phyloP scores from a whole-genome alignment of 192 early-diverging fungal genomes.

The Umbelopsis ramanniana region DNA sequence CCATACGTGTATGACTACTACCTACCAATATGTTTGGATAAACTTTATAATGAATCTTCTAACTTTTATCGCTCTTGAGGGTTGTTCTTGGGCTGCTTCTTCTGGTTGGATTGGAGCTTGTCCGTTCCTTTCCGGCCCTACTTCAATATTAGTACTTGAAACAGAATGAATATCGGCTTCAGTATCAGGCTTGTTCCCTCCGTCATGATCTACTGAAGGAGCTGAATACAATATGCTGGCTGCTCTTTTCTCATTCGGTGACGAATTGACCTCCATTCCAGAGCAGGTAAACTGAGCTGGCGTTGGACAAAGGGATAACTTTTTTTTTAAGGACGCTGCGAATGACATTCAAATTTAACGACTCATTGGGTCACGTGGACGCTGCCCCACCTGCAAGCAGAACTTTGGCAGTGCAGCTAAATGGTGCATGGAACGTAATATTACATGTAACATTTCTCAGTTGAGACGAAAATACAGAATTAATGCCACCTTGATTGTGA shows the following conservation, averaged over 20 bases:
- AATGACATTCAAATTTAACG: too few relatives aligned
- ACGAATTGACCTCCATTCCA: not conserved
- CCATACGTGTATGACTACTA: not conserved
- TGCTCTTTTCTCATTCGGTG: not conserved
- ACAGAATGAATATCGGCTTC: not conserved
- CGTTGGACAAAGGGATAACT: not conserved
- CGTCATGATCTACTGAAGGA: not conserved
- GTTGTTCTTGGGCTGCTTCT: not conserved
- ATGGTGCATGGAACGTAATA: too few relatives aligned
- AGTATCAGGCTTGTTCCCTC: not conserved
- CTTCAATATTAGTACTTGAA: not conserved
- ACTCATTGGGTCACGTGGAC: too few relatives aligned
- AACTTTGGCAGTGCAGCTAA: too few relatives aligned
- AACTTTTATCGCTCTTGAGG: not conserved
- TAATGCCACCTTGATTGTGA: too few relatives aligned
- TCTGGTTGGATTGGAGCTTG: not conserved
- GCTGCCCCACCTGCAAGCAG: too few relatives aligned
- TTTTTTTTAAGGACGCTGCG: too few relatives aligned
- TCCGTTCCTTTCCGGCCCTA: not conserved
- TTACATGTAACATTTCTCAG: too few relatives aligned
- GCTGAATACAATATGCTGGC: not conserved
- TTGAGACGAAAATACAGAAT: too few relatives aligned
- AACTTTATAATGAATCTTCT: not conserved
- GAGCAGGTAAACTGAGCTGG: not conserved
- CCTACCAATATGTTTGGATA: constrained; percentile 10